These are phyloP conservation scores for Calocybe indica DNA, from an alignment of 768 basidiomycete species.

Conservation along the genomic window DNA sequence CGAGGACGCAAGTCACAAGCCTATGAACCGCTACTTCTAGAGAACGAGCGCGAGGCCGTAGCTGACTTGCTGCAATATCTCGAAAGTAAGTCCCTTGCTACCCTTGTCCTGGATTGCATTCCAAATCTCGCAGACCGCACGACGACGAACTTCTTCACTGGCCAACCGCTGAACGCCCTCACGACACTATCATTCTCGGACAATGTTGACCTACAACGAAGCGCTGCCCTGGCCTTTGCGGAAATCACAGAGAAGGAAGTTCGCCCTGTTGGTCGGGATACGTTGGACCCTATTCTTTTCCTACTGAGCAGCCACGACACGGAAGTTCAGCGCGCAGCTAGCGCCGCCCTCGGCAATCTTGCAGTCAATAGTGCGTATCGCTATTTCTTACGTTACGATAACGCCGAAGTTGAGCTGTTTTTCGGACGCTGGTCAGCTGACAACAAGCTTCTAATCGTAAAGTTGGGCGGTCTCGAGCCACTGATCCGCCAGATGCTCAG, in stretches of 20 bases:
- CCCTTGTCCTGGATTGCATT: not conserved
- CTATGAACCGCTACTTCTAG: conserved; percentile 81
- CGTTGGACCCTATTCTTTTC: conserved; percentile 96
- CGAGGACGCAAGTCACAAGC: conserved; percentile 78
- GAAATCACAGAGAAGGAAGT: conserved; percentile 99
- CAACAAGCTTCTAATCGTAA: conserved; percentile 98
- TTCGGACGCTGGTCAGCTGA: conserved; percentile 56
- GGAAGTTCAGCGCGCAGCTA: conserved; percentile 97
- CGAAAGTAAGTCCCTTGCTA: conserved; percentile 65
- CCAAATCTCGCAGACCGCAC: conserved; percentile 68
- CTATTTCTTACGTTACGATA: no score
- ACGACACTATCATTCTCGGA: conserved; percentile 98
- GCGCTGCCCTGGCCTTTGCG: conserved; percentile 95
- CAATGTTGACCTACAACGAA: conserved; percentile 97
- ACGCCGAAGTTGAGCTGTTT: conserved; percentile 25
- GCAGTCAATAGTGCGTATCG: conserved; percentile 81
- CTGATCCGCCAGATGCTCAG: conserved; percentile 98
- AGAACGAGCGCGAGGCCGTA: conserved; percentile 96
- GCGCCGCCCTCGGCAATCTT: conserved; percentile 94
- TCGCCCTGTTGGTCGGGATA: conserved; percentile 92
- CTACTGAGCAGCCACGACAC: conserved; percentile 96
- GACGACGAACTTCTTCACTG: conserved; percentile 97
- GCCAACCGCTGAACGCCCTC: conserved; percentile 85
- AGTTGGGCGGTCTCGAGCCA: conserved; percentile 94
- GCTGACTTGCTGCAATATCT: conserved; percentile 96